These are phyloP conservation scores for Erodium chrysanthum DNA, from an alignment of 441 rosid genomes.

Conservation along the genomic window DNA sequence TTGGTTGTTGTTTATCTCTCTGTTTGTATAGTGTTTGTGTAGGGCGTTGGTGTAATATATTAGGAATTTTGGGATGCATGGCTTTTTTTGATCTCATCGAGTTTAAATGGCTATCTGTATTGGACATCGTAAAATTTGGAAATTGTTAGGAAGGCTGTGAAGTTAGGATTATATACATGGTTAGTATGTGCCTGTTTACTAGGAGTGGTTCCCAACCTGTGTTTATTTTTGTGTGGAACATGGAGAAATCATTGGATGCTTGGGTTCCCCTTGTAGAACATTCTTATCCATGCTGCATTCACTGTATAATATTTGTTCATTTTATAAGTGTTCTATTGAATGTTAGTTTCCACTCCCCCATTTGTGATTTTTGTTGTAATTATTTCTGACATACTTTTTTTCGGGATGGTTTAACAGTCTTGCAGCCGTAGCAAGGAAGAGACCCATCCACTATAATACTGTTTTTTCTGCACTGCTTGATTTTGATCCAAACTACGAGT, in stretches of 20 bases:
- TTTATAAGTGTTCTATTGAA: neutral
- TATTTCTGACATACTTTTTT: slow-evolving; percentile 4
- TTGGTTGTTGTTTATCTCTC: too few relatives aligned
- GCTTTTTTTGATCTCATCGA: neutral
- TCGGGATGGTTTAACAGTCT: slow-evolving; percentile 55
- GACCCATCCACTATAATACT: slow-evolving; percentile 59
- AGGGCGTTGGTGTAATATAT: neutral
- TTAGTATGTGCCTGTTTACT: neutral
- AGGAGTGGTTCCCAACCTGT: neutral
- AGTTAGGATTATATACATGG: neutral
- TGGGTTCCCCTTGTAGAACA: neutral
- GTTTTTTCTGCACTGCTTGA: slow-evolving; percentile 71
- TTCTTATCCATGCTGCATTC: neutral
- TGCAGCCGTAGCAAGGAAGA: slow-evolving; percentile 83
- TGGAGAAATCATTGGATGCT: neutral
- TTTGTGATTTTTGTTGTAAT: neutral
- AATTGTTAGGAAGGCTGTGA: neutral
- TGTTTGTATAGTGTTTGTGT: neutral
- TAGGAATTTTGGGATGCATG: neutral
- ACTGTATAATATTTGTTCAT: neutral
- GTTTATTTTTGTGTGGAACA: neutral
- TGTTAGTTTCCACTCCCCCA: slow-evolving; percentile 5
- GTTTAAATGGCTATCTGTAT: neutral
- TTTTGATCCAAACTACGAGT: slow-evolving; percentile 59
- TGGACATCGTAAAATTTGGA: neutral